Conservation (phyloP, 345 rosid genomes). For the Theobroma cacao region DNA sequence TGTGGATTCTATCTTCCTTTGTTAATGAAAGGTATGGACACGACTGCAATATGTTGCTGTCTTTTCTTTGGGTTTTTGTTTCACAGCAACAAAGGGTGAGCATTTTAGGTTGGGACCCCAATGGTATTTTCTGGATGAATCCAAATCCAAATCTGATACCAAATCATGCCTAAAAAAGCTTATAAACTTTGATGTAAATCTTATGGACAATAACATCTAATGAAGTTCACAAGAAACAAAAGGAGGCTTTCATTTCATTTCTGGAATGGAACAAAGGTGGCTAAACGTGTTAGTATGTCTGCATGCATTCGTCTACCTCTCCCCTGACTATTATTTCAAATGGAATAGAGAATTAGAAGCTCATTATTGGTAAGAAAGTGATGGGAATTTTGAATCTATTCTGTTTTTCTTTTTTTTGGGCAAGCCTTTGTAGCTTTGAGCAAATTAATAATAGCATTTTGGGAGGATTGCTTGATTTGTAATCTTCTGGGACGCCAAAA, state of each 20-base stretch:
- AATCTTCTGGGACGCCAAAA: neutral
- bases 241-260: neutral
- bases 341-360: constrained; percentile 11
- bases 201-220: neutral
- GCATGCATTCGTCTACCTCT: neutral
- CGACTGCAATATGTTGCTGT: neutral
- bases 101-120: neutral
- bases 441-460: neutral
- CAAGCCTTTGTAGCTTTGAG: neutral
- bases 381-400: constrained; percentile 33
- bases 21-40: neutral
- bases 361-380: constrained; percentile 13
- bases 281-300: neutral
- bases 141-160: neutral
- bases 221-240: neutral
- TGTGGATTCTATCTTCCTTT: neutral
- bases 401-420: constrained; percentile 1
- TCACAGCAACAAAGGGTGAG: neutral
- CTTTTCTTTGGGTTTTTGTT: neutral
- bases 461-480: neutral
- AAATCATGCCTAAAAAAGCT: neutral
- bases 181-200: neutral
- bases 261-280: neutral
- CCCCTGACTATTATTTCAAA: neutral
- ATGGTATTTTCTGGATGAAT: neutral